Base-by-base conservation (phyloP, 2,329 filamentous ascomycete species). In the Colletotrichum destructivum region DNA sequence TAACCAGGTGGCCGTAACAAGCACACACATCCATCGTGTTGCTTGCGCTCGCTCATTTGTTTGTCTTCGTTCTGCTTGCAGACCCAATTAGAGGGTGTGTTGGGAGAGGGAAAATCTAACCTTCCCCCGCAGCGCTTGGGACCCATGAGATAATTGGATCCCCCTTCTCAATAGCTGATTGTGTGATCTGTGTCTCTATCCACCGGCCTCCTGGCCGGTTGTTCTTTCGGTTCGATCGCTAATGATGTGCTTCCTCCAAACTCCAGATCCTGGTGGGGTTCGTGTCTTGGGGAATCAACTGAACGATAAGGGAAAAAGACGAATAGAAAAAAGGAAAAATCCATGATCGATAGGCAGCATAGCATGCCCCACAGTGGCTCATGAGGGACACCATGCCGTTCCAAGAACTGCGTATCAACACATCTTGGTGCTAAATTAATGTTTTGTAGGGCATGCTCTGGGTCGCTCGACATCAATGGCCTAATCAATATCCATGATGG, bases 401-500 rank as follows among this genome's bases (percentile, higher is more conserved):
- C 18, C 12, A 54, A 23, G n/a, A 21, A 42, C n/a, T 18, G 18
- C 42, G 38, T 16, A 23, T 42, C 61, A 18, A 54, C 61, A 63
- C 16, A 42, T 55, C 1, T 21, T 55, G 40, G 21, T 55, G 38
- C 13, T 15, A 38, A 44, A 21, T 5, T 15, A 44, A 44, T 35
- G 8, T 51, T 21, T 18, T 13, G 21, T 40, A 52, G 38, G 49
- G n/a, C 18, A 26, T 35, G 4, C 21, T 42, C 15, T 26, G n/a
- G 6, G 38, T 44, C 23, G 18, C 38, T 31, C 16, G 31, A 44
- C 15, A 18, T 42, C 4, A 35, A 15, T 13, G 21, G 21, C 46
- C 75, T 76, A 84, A 64, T 84, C 83, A 26, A 84, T 76, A 35
- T 84, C 83, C 83, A 84, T 84, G 12, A 77, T 72, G 49, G 79